Percentiles rank a stretch among this genome's conserved stretches.
These are phyloP conservation scores for Trichoderma brevicompactum DNA, from an alignment of 2,329 filamentous ascomycete species.

Conservation along the genomic window DNA sequence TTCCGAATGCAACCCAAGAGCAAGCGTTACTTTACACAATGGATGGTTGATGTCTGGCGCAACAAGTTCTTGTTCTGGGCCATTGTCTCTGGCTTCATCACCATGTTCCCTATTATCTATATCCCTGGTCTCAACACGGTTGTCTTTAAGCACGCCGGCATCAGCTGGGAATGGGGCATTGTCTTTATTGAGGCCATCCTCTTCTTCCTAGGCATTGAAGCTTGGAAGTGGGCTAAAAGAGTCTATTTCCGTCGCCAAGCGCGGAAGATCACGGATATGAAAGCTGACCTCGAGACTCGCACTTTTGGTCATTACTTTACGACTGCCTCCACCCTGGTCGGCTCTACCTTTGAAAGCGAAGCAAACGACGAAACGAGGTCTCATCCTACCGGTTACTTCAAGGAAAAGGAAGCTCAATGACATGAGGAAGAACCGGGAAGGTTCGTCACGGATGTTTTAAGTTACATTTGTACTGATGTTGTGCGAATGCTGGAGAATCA, in stretches of 20 bases:
- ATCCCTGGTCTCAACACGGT: constrained; percentile 46
- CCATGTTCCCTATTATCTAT: neutral
- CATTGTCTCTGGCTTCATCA: constrained; percentile 52
- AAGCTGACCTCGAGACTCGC: neutral
- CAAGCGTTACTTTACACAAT: constrained; percentile 61
- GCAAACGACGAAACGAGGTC: too few relatives aligned
- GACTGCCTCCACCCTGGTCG: too few relatives aligned
- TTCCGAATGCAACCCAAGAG: constrained; percentile 69
- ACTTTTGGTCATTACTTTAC: neutral
- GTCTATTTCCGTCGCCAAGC: constrained; percentile 32
- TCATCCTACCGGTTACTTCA: too few relatives aligned
- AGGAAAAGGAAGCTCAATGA: too few relatives aligned
- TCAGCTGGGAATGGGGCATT: constrained; percentile 65
- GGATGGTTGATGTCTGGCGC: constrained; percentile 68
- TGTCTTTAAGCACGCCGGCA: constrained; percentile 62
- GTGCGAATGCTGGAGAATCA: too few relatives aligned
- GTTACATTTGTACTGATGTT: too few relatives aligned
- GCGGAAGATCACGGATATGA: neutral
- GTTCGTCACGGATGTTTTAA: too few relatives aligned
- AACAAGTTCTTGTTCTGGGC: constrained; percentile 73
- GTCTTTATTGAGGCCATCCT: constrained; percentile 58
- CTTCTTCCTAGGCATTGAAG: constrained; percentile 63
- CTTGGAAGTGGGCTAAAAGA: constrained; percentile 63
- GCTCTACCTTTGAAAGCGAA: too few relatives aligned
- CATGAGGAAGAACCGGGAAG: too few relatives aligned